Base-by-base conservation (phyloP, 1,139 yeast genomes). In the Dujonia santamariae region DNA sequence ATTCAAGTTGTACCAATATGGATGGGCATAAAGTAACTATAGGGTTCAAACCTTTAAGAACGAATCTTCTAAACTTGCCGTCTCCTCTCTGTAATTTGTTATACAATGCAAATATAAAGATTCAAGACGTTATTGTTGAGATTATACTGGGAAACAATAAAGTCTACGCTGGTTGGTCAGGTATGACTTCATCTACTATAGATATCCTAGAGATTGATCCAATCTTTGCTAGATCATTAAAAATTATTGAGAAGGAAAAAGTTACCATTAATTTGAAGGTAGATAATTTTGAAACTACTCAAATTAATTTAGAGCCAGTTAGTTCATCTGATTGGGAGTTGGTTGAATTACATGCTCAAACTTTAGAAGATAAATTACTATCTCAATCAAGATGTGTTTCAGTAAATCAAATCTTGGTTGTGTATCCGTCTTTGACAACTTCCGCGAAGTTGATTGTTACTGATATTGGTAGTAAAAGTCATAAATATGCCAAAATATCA, bases 291-390 rank as follows among this genome's bases (percentile, higher is more conserved):
- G 69, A 62, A 34, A 80, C 88, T 0, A 59, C 69, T 6, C 75
- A 79, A 4, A 79, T 90, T 7, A 79, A 76, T 50, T 68, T 90
- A 30, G 97, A 87, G 51, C 97, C 97, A 0, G 59, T 75, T 22
- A 70, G 85, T 0, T 59, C 81, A 3, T 73, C 84, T 3, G 98
- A 92, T 53, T 92, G 97, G 97, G 97, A 90, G 47, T 64, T 85
- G 27, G 85, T 88, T 4, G 96, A 88, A 50, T 61, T 85, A 4
- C 86, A 92, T 56, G 94, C 96, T 2, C 79, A 74, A 32, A 75
- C 72, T 33, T 71, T 92, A 27, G 97, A 92, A 51, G 78, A 78
- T 32, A 78, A 78, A 46, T 69, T 90, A 47, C 63, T 90, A 28
- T 77, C 80, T 36, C 97, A 90, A 54, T 80, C 94, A 1, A 67